phyloP scores from a whole-genome alignment of 2,329 filamentous ascomycete species.

The Nemania diffusa region DNA sequence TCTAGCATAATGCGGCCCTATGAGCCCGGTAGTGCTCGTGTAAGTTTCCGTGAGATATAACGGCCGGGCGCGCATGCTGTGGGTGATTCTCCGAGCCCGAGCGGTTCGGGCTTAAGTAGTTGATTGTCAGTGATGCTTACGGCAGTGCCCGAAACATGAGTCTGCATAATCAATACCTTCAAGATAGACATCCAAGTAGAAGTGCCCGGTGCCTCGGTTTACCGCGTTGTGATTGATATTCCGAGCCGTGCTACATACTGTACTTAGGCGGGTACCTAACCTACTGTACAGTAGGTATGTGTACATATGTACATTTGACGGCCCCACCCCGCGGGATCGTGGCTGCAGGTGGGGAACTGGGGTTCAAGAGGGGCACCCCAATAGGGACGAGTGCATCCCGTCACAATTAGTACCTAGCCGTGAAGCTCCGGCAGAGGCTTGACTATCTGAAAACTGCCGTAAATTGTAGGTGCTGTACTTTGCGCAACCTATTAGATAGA shows the following conservation, averaged over 20 bases:
- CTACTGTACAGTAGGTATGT: too few relatives aligned
- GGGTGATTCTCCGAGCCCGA: constrained; percentile 20
- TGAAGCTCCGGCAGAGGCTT: neutral
- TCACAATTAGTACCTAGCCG: neutral
- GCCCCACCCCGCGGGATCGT: neutral
- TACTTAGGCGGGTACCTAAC: too few relatives aligned
- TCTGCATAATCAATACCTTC: neutral
- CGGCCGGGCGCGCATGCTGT: constrained; percentile 1
- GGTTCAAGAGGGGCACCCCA: neutral
- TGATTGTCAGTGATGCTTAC: neutral
- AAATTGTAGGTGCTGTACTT: too few relatives aligned
- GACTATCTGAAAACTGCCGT: too few relatives aligned
- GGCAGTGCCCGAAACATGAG: neutral
- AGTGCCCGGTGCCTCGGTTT: neutral
- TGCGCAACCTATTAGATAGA: too few relatives aligned
- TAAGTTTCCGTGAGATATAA: constrained; percentile 1
- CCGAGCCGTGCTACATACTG: constrained; percentile 11
- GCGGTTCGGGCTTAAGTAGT: constrained; percentile 3
- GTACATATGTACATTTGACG: too few relatives aligned
- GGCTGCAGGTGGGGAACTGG: neutral
- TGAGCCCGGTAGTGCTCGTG: neutral
- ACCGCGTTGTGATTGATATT: constrained; percentile 2
- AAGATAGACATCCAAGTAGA: neutral
- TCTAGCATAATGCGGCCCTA: neutral
- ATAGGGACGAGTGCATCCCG: neutral